Percentiles rank a stretch among this genome's conserved stretches.
Evolutionary conservation across 805 yeast genomes (phyloP).

Genomic region (Pichia heedii): DNA sequence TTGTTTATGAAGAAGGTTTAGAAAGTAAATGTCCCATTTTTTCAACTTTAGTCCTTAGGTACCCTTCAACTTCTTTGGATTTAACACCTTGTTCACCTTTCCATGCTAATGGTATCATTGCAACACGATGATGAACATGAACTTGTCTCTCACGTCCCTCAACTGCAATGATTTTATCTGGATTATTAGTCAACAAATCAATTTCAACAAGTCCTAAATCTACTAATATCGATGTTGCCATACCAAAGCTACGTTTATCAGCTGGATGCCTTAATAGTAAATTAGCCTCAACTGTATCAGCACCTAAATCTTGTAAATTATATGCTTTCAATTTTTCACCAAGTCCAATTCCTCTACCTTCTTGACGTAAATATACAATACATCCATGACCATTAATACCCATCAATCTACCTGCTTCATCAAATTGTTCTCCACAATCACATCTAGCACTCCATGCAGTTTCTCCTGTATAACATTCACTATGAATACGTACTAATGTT

Average conservation of each 20-base stretch:
- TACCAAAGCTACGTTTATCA: conserved; percentile 87
- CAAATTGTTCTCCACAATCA: conserved; percentile 98
- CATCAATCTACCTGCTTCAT: conserved; percentile 93
- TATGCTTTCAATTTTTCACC: conserved; percentile 96
- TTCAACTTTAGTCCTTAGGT: conserved; percentile 86
- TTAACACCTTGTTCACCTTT: conserved; percentile 43
- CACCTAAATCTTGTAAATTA: conserved; percentile 94
- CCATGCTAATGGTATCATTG: conserved; percentile 98
- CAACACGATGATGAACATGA: conserved; percentile 78
- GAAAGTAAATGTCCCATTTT: conserved; percentile 92
- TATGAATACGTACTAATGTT: conserved; percentile 80
- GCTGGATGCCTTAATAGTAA: conserved; percentile 91
- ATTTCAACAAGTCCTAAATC: conserved; percentile 73
- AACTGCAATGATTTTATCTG: conserved; percentile 91
- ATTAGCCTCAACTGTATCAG: conserved; percentile 97
- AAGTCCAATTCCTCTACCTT: conserved; percentile 97
- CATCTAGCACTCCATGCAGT: conserved; percentile 99
- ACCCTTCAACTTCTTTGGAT: conserved; percentile 84
- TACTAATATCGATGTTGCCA: conserved; percentile 85
- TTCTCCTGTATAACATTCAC: conserved; percentile 98
- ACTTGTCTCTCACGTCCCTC: conserved; percentile 75
- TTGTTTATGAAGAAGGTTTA: conserved; percentile 19
- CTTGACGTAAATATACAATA: conserved; percentile 92
- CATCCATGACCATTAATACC: conserved; percentile 84
- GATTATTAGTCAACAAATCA: conserved; percentile 83